Base-by-base conservation (phyloP, 2,329 filamentous ascomycete genomes). In the Plectosphaerella plurivora region DNA sequence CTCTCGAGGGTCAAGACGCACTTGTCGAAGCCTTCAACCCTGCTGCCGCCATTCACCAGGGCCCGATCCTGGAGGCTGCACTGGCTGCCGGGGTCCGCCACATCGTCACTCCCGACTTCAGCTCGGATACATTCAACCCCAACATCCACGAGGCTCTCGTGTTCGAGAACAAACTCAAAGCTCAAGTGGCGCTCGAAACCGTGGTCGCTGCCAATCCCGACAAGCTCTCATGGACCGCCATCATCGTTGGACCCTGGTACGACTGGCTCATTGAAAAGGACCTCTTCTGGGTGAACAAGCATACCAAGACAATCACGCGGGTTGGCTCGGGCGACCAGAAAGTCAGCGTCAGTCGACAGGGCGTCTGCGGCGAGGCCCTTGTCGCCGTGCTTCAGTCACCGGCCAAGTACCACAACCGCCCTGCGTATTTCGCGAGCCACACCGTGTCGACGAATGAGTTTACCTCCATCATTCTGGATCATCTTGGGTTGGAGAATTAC, bases 1-100 rank as follows among this genome's bases (percentile, higher is more conserved):
- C 58, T 1, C 60, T 73, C 7, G 46, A 57, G 33, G 62, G 59
- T 22, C 69, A 73, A 47, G 63, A 70, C 4, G 60, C 61, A 15
- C 56, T 73, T 3, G 55, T 72, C 37, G 62, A 61, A n/a, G 60
- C 60, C 8, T 61, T 62, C 52, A 62, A 61, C 41, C 60, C 60
- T 9, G 55, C 54, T 1, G 57, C 55, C 9, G 57, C 59, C 3
- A 6, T 42, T 28, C 50, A 62, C 9, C 60, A 62, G 33, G n/a
- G 28, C 4, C 20, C 22, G 8, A 61, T 61, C 15, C 53, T 59
- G 8, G 45, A 54, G 20, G 60, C 60, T 6, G 55, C 53, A 24
- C 3, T 58, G 2, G 52, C 55, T 9, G 54, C 60, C 3, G 53
- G 57, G 0, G 57, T 62, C 5, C 25, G 3, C 0, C 58, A 55